Base-by-base conservation (phyloP, 1,139 yeast genomes). In the Candida albicans region DNA sequence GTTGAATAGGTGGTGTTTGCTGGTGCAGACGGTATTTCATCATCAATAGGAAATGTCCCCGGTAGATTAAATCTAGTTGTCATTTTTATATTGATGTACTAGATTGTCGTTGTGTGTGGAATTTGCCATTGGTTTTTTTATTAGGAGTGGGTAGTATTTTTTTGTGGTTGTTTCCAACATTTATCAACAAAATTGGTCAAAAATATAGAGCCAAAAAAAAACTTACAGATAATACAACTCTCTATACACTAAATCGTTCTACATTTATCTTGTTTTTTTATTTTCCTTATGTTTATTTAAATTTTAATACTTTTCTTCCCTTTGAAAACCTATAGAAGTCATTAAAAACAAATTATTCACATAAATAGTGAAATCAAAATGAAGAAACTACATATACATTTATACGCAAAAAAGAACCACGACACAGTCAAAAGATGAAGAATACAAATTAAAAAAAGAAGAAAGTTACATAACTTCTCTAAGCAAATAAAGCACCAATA, bases 401-500 rank as follows among this genome's bases (percentile, higher is more conserved):
- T 36, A 38, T 35, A 35, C 26, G 39, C 32, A 29, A 33, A 25
- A 30, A 41, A 15, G 32, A 31, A 33, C 12, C 14, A 39, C 27
- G 41, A 39, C 33, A 39, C 36, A 39, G 40, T 38, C 35, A 38
- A 38, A 27, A 37, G 22, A 29, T n/a, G n/a, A 27, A 27, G 7
- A 18, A 18, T 18, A 18, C n/a, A 27, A 27, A 27, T 10, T 27
- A 27, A n/a, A 27, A 27, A 10, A 27, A 27, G 7, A 27, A 9
- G 7, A n/a, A 4, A 10, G 29, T 27, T 27, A 27, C 29, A 10
- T 7, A 7, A 15, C 15, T 6, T 32, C 41, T 51, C 58, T 74
- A 79, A 65, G 73, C 79, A 68, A 86, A 85, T 76, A 89, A 81
- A 58, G 87, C 82, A 69, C 85, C 88, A 68, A 93, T 84, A 70